Conservation (phyloP, 139 green algal species). For the Pycnococcus provasolii region DNA sequence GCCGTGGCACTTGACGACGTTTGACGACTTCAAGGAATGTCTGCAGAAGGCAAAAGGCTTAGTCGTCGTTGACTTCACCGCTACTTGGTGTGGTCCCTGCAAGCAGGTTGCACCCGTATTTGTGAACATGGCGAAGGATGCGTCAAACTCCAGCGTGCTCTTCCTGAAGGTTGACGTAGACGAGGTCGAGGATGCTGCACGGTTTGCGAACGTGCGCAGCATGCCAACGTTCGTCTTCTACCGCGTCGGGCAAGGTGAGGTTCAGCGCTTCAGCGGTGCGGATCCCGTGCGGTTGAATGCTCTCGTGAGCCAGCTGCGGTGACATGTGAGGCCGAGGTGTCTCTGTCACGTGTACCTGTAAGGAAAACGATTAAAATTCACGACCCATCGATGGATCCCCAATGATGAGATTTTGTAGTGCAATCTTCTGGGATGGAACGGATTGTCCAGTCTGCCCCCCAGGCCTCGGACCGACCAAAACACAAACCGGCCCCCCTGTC, state of each 20-base stretch:
- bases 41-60: neutral
- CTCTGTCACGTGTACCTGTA: no score
- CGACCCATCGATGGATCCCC: no score
- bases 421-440: no score
- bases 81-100: constrained; percentile 73
- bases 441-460: no score
- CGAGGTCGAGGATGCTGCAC: constrained; percentile 48
- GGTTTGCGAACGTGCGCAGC: constrained; percentile 42
- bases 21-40: neutral
- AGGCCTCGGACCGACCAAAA: no score
- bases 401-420: no score
- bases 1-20: no score
- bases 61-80: constrained; percentile 61
- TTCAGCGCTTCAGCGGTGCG: constrained; percentile 9
- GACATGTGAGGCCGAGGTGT: no score
- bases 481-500: no score
- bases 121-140: constrained; percentile 33
- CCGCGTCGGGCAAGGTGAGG: constrained; percentile 5
- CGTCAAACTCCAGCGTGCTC: constrained; percentile 27
- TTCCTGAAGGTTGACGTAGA: constrained; percentile 79
- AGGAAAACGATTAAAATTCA: no score
- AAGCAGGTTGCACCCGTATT: constrained; percentile 58
- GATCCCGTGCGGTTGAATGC: neutral
- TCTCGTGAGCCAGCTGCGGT: neutral
- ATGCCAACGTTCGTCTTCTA: constrained; percentile 81